A percentile compares a stretch with the other conserved stretches of the same genome.
These are phyloP conservation scores for Dictyostelium firmibasis DNA, from an alignment of 78 protist species.

Conservation along the genomic window DNA sequence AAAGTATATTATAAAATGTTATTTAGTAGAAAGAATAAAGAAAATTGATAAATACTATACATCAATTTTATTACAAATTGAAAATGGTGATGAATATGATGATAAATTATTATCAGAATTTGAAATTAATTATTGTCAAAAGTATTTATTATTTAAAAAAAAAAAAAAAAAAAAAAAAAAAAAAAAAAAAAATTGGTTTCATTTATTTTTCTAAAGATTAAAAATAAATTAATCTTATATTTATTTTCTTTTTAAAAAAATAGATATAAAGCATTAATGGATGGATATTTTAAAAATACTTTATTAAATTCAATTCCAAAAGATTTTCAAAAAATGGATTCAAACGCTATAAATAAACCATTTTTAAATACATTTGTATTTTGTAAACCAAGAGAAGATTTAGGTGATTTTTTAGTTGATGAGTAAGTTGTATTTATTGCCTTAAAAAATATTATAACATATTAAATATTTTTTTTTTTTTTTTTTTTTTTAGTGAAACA, in stretches of 20 bases:
- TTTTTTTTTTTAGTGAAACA: slow-evolving; percentile 11
- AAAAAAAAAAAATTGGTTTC: too few species aligned
- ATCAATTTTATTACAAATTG: neutral
- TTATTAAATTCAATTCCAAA: slow-evolving; percentile 2
- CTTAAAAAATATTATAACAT: too few species aligned
- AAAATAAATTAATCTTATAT: too few species aligned
- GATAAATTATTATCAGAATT: slow-evolving; percentile 1
- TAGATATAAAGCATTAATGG: neutral
- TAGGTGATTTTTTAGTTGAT: slow-evolving; percentile 28
- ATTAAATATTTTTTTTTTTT: neutral
- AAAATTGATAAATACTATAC: slow-evolving; percentile 43
- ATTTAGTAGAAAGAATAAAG: slow-evolving; percentile 37
- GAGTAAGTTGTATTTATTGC: slow-evolving; percentile 36
- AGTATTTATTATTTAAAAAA: neutral
- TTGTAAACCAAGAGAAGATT: slow-evolving; percentile 31
- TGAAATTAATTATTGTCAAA: slow-evolving; percentile 31
- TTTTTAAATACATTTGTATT: slow-evolving; percentile 4
- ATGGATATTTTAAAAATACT: slow-evolving; percentile 50
- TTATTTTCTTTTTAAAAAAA: neutral
- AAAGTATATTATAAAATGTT: slow-evolving; percentile 45
- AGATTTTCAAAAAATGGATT: neutral
- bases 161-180: neutral
- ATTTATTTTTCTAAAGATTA: too few species aligned
- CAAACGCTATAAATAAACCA: slow-evolving; percentile 4
- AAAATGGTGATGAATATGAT: neutral